These are phyloP conservation scores for Blastocystis sp. DNA, from an alignment of 352 stramenopile species.

Conservation along the genomic window DNA sequence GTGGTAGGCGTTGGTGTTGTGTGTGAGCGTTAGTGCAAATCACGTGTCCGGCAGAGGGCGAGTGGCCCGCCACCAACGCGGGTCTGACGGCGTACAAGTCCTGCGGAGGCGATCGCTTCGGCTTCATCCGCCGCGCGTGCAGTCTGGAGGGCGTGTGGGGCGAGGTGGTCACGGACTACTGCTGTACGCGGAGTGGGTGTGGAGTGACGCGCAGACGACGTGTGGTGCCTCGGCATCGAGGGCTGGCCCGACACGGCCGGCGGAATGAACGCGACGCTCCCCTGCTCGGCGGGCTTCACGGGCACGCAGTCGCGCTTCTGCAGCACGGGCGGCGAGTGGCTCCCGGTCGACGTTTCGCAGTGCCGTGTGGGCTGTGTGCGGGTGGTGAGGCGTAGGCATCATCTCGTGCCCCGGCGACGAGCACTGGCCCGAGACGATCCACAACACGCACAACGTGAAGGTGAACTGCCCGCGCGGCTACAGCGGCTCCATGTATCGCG, in stretches of 20 bases:
- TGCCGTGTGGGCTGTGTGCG: not conserved
- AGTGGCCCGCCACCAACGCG: constrained; percentile 37
- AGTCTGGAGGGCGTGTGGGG: constrained; percentile 41
- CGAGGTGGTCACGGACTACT: constrained; percentile 11
- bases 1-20: not conserved
- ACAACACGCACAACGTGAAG: constrained; percentile 19
- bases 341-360: constrained; percentile 23
- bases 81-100: constrained; percentile 37
- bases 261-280: constrained; percentile 35
- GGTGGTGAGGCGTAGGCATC: not conserved
- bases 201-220: constrained; percentile 9
- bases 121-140: constrained; percentile 33
- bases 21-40: constrained; percentile 33
- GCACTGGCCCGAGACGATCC: constrained; percentile 54
- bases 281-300: constrained; percentile 48
- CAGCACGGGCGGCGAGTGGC: constrained; percentile 16
- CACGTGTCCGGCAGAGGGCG: constrained; percentile 24
- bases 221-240: constrained; percentile 42
- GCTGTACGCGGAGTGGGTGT: not conserved
- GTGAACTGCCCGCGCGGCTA: constrained; percentile 33
- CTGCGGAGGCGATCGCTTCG: constrained; percentile 1
- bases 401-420: constrained; percentile 50
- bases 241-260: constrained; percentile 57
- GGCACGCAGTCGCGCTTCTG: constrained; percentile 17
- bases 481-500: constrained; percentile 54